Percentiles rank a stretch among this genome's conserved stretches.
Evolutionary conservation across 345 rosid species (phyloP).

Genomic region (Bruguiera gymnorhiza): DNA sequence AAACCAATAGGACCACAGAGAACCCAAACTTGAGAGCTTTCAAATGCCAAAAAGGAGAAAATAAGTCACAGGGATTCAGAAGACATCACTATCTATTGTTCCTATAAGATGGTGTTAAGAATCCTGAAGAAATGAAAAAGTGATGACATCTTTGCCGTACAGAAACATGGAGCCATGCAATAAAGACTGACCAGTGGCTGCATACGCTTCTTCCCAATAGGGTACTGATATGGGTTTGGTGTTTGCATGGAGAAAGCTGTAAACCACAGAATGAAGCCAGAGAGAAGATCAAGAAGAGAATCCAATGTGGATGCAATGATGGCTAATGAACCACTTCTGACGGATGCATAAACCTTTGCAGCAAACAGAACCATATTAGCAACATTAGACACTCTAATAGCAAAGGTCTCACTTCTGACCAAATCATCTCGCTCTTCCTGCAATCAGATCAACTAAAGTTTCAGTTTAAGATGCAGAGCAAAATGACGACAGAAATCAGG

Average conservation of each 20-base stretch:
- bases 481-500: neutral
- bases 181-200: slow-evolving; percentile 80
- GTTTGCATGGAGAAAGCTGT: slow-evolving; percentile 99
- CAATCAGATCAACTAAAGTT: slow-evolving; percentile 13
- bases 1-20: no score
- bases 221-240: slow-evolving; percentile 89
- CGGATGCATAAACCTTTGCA: slow-evolving; percentile 96
- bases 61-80: no score
- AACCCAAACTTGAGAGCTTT: no score
- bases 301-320: slow-evolving; percentile 95
- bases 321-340: slow-evolving; percentile 87
- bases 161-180: neutral
- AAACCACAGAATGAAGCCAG: slow-evolving; percentile 97
- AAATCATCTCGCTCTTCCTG: slow-evolving; percentile 84
- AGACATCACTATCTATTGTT: no score
- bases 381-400: slow-evolving; percentile 81
- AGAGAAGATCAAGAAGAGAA: slow-evolving; percentile 94
- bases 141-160: neutral
- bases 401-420: slow-evolving; percentile 88
- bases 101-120: no score
- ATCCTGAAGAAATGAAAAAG: neutral
- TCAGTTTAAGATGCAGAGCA: slow-evolving; percentile 13
- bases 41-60: no score
- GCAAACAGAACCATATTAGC: slow-evolving; percentile 93
- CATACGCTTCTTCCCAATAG: slow-evolving; percentile 97